Conservation (phyloP, 805 yeast genomes). For the Tetrapisispora arboricola region DNA sequence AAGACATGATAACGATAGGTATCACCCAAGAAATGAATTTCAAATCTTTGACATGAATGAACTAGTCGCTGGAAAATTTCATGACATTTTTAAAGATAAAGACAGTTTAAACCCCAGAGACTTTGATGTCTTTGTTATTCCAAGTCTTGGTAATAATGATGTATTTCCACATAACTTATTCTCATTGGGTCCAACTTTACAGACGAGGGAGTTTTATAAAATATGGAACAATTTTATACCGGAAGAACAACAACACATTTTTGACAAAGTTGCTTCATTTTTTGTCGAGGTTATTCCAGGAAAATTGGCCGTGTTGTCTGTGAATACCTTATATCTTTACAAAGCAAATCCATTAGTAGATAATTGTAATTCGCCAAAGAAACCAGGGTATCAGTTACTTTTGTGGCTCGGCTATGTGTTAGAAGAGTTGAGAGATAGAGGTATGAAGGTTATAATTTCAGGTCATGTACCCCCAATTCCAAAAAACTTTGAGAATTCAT, state of each 20-base stretch:
- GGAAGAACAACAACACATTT: slow-evolving; percentile 62
- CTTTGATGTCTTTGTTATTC: slow-evolving; percentile 44
- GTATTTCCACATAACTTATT: slow-evolving; percentile 83
- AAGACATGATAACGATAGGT: slow-evolving; percentile 74
- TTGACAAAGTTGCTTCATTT: slow-evolving; percentile 65
- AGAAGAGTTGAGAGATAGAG: slow-evolving; percentile 59
- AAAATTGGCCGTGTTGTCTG: slow-evolving; percentile 65
- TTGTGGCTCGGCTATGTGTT: slow-evolving; percentile 70
- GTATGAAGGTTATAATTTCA: slow-evolving; percentile 76
- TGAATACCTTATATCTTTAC: slow-evolving; percentile 68
- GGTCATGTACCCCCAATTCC: slow-evolving; percentile 87
- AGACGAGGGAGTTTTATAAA: slow-evolving; percentile 63
- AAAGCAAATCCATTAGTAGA: slow-evolving; percentile 76
- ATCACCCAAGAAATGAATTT: slow-evolving; percentile 59
- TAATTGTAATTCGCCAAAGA: slow-evolving; percentile 57
- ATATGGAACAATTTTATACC: slow-evolving; percentile 73
- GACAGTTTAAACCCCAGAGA: slow-evolving; percentile 35
- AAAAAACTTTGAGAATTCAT: slow-evolving; percentile 63
- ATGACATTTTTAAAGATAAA: slow-evolving; percentile 41
- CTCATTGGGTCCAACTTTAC: slow-evolving; percentile 81
- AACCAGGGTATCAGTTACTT: slow-evolving; percentile 72
- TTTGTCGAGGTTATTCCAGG: slow-evolving; percentile 72
- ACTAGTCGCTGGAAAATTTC: slow-evolving; percentile 42
- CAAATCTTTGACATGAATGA: slow-evolving; percentile 64
- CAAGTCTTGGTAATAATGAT: slow-evolving; percentile 77